These are phyloP conservation scores for Acephala macrosclerotiorum DNA, from an alignment of 2,329 filamentous ascomycete genomes.

Conservation along the genomic window DNA sequence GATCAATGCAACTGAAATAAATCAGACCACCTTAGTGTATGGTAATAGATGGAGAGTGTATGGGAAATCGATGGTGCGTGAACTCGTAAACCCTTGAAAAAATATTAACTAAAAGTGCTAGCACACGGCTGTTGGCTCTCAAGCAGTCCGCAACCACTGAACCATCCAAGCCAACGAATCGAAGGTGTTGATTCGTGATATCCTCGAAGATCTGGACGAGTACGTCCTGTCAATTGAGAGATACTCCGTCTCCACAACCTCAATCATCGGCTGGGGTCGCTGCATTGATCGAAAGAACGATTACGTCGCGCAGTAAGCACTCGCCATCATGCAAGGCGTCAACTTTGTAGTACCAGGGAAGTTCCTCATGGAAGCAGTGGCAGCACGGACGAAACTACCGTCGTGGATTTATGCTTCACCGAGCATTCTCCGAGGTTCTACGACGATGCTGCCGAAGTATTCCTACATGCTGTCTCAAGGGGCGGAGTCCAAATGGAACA, in stretches of 20 bases:
- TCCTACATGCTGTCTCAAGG: constrained; percentile 7
- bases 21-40: constrained; percentile 2
- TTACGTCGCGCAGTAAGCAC: constrained; percentile 4
- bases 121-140: constrained; percentile 5
- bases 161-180: constrained; percentile 1
- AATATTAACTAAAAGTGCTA: neutral
- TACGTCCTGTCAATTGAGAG: constrained; percentile 7
- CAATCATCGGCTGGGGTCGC: constrained; percentile 7
- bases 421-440: neutral
- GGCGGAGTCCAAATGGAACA: neutral
- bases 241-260: neutral
- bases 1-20: constrained; percentile 1
- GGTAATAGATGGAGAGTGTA: constrained; percentile 3
- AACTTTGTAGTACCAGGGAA: neutral
- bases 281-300: constrained; percentile 5
- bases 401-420: constrained; percentile 1
- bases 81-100: no score
- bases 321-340: neutral
- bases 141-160: constrained; percentile 8
- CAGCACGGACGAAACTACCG: neutral
- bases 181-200: neutral
- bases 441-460: neutral
- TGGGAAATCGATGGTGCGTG: constrained; percentile 1
- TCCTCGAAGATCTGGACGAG: neutral
- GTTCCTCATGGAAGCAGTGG: constrained; percentile 5